Percentiles rank a stretch among this genome's conserved stretches.
Evolutionary conservation across 202 grass and related monocot genomes (phyloP).

Genomic region (Setaria italica): DNA sequence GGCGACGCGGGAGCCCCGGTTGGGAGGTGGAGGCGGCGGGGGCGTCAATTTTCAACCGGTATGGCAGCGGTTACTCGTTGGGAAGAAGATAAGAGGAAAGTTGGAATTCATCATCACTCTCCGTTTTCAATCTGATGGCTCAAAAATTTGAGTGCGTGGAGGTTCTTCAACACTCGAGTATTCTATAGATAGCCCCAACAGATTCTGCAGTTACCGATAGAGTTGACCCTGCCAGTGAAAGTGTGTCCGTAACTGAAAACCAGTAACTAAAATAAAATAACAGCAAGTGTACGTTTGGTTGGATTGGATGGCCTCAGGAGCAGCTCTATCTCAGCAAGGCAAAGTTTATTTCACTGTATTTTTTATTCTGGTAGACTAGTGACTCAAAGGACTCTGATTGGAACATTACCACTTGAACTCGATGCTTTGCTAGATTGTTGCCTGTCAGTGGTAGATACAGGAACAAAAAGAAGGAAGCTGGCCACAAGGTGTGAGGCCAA

Average conservation of each 20-base stretch:
- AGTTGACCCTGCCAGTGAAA: conserved; percentile 48
- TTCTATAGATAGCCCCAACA: neutral
- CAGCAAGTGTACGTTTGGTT: conserved; percentile 23
- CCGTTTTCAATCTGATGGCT: too few relatives aligned
- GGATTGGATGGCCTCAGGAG: neutral
- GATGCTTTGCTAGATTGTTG: conserved; percentile 35
- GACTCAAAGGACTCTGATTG: conserved; percentile 58
- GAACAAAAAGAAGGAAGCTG: conserved; percentile 30
- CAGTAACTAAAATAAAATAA: conserved; percentile 37
- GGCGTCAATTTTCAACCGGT: too few relatives aligned
- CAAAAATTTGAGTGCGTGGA: too few relatives aligned
- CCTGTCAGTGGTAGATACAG: conserved; percentile 13
- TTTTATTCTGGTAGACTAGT: conserved; percentile 34
- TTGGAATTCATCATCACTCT: too few relatives aligned
- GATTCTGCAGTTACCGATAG: conserved; percentile 52
- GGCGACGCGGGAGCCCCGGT: too few relatives aligned
- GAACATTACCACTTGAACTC: conserved; percentile 38
- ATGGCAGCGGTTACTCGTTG: too few relatives aligned
- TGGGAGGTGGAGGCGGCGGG: too few relatives aligned
- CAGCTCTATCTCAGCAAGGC: neutral
- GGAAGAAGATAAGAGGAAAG: too few relatives aligned
- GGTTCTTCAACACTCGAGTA: too few relatives aligned
- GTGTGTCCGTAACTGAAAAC: conserved; percentile 52
- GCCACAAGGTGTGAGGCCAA: conserved; percentile 52
- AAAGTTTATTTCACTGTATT: conserved; percentile 2